phyloP scores from a whole-genome alignment of 139 green algal genomes.

The Chlamydomonas applanata region DNA sequence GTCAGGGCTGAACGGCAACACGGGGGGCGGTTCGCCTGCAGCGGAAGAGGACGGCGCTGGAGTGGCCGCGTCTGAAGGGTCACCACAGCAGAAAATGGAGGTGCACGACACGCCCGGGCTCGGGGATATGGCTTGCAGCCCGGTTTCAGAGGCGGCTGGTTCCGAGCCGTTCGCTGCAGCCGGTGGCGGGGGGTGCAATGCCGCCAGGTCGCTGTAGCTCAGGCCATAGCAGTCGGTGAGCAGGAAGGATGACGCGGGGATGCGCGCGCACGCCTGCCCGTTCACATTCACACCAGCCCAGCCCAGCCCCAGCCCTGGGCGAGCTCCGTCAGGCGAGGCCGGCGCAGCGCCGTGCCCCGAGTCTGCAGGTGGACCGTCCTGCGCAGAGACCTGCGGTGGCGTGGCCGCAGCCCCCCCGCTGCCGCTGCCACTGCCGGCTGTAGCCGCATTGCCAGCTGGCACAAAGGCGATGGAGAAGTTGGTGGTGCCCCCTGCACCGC shows the following conservation, averaged over 20 bases:
- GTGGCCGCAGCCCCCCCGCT: not conserved
- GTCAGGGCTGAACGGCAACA: not conserved
- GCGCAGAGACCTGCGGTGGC: not conserved
- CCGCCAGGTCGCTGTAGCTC: too few relatives aligned
- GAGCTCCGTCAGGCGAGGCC: not conserved
- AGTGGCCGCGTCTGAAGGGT: not conserved
- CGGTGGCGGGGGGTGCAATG: too few relatives aligned
- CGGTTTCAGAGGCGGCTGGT: too few relatives aligned
- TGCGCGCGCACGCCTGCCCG: not conserved
- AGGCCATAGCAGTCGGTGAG: not conserved
- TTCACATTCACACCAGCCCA: not conserved
- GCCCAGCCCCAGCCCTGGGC: not conserved
- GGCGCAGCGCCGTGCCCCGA: not conserved
- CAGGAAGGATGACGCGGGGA: conserved; percentile 4
- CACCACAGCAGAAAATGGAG: conserved; percentile 1
- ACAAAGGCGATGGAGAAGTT: conserved; percentile 1
- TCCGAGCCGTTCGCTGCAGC: too few relatives aligned
- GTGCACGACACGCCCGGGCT: not conserved
- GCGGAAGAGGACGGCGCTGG: not conserved
- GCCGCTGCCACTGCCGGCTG: not conserved
- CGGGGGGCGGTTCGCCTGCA: too few relatives aligned
- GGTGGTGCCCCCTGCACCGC: not conserved
- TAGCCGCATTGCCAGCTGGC: not conserved
- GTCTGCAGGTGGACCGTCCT: too few relatives aligned
- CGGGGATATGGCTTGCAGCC: too few relatives aligned